Conservation (phyloP, 805 yeast species). For the Barnettozyma siamensis region DNA sequence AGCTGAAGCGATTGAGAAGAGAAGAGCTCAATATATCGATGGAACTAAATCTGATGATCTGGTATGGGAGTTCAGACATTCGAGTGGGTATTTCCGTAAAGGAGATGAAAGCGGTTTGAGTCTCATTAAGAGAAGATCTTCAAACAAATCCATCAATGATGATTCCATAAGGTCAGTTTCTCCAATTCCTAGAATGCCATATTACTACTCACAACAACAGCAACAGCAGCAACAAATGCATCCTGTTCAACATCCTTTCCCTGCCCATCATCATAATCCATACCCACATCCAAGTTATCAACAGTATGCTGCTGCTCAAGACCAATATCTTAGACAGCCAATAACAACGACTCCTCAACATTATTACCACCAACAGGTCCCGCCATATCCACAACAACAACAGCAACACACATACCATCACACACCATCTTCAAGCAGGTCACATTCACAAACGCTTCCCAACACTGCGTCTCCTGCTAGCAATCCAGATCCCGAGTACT, state of each 20-base stretch:
- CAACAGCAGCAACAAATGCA: too few relatives aligned
- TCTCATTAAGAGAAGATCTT: constrained; percentile 57
- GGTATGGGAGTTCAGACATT: constrained; percentile 78
- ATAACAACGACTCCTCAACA: too few relatives aligned
- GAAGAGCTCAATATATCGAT: constrained; percentile 1
- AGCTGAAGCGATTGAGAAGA: constrained; percentile 3
- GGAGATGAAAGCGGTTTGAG: constrained; percentile 64
- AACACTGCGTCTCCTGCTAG: too few relatives aligned
- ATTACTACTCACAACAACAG: not conserved
- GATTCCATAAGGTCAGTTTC: constrained; percentile 13
- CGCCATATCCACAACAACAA: not conserved
- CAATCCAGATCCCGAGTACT: too few relatives aligned
- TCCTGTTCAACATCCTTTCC: too few relatives aligned
- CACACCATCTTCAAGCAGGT: too few relatives aligned
- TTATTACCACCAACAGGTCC: not conserved
- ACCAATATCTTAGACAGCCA: constrained; percentile 11
- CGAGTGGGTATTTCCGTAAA: constrained; percentile 62
- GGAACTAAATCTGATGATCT: constrained; percentile 15
- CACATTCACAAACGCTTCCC: too few relatives aligned
- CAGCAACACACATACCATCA: too few relatives aligned
- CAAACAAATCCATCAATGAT: constrained; percentile 17
- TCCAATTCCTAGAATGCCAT: not conserved
- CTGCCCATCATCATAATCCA: too few relatives aligned
- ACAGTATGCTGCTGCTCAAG: constrained; percentile 9
- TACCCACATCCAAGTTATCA: constrained; percentile 4